Conservation (phyloP, 225 moss, liverwort and hornwort species). For the Rhytidiadelphus loreus region DNA sequence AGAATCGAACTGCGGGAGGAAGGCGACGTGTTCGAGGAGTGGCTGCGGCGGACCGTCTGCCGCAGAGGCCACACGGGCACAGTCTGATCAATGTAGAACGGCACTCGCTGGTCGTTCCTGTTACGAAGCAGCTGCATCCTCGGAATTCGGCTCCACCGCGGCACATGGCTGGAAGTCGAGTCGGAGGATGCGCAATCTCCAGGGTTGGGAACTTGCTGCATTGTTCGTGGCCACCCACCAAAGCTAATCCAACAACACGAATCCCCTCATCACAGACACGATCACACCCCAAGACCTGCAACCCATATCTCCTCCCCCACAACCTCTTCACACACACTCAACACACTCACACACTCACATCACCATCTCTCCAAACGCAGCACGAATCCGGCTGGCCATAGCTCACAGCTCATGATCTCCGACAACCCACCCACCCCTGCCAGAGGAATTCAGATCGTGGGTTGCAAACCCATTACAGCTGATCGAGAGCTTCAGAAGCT, state of each 20-base stretch:
- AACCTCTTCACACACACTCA: not conserved
- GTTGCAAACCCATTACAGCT: not conserved
- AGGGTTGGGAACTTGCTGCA: conserved; percentile 32
- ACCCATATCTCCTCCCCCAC: not conserved
- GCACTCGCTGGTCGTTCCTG: conserved; percentile 25
- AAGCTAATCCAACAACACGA: not conserved
- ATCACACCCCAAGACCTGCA: not conserved
- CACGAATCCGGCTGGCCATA: not conserved
- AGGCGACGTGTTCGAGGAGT: not conserved
- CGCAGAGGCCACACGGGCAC: conserved; percentile 27
- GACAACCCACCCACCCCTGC: not conserved
- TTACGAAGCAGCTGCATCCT: conserved; percentile 22
- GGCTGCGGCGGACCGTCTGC: not conserved
- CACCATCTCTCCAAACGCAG: not conserved
- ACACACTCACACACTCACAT: not conserved
- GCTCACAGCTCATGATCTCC: not conserved
- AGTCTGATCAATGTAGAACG: conserved; percentile 28
- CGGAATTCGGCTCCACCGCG: conserved; percentile 23
- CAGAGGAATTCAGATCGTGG: not conserved
- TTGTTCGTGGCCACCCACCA: not conserved
- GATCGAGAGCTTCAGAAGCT: not conserved
- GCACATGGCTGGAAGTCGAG: not conserved
- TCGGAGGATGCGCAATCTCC: not conserved
- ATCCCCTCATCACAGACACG: not conserved
- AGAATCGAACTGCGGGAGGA: not conserved